phyloP scores from a whole-genome alignment of 2,329 filamentous ascomycete genomes.

The Calcarisporium arbuscula region DNA sequence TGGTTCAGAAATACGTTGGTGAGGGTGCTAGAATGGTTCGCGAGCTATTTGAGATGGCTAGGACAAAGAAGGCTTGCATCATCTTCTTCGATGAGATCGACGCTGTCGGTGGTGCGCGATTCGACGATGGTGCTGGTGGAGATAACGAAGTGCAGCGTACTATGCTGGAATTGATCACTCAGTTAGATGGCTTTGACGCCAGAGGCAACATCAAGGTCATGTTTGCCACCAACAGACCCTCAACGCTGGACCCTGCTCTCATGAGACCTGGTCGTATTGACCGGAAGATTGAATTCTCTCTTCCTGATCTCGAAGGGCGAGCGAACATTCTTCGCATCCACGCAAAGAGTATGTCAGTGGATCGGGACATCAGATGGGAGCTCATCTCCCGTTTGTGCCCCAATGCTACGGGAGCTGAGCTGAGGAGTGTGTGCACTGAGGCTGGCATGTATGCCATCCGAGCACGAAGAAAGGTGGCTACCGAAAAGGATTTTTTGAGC shows the following conservation, averaged over 20 bases:
- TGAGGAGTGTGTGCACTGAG: conserved; percentile 94
- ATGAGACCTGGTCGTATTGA: conserved; percentile 98
- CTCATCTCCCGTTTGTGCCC: conserved; percentile 94
- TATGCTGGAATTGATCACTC: conserved; percentile 96
- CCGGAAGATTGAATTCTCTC: conserved; percentile 96
- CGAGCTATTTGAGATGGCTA: conserved; percentile 98
- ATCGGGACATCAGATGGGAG: conserved; percentile 98
- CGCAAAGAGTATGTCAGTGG: conserved; percentile 99
- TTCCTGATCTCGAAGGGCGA: conserved; percentile 93
- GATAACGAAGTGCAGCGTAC: conserved; percentile 98
- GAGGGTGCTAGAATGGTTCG: conserved; percentile 98
- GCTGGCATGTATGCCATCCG: conserved; percentile 98
- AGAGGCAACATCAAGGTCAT: conserved; percentile 99
- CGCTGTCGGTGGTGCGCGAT: conserved; percentile 89
- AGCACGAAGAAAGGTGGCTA: conserved; percentile 90
- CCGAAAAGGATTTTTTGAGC: conserved; percentile 97
- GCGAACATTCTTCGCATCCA: conserved; percentile 98
- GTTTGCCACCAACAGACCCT: conserved; percentile 97
- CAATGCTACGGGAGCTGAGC: conserved; percentile 92
- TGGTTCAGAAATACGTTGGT: conserved; percentile 98
- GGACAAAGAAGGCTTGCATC: conserved; percentile 99
- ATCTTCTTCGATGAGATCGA: conserved; percentile 98
- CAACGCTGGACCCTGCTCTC: conserved; percentile 89
- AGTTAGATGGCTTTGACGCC: conserved; percentile 93
- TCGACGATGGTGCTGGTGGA: conserved; percentile 92